Evolutionary conservation across 2,329 filamentous ascomycete genomes (phyloP).

Genomic region (Cladobotryum mycophilum): DNA sequence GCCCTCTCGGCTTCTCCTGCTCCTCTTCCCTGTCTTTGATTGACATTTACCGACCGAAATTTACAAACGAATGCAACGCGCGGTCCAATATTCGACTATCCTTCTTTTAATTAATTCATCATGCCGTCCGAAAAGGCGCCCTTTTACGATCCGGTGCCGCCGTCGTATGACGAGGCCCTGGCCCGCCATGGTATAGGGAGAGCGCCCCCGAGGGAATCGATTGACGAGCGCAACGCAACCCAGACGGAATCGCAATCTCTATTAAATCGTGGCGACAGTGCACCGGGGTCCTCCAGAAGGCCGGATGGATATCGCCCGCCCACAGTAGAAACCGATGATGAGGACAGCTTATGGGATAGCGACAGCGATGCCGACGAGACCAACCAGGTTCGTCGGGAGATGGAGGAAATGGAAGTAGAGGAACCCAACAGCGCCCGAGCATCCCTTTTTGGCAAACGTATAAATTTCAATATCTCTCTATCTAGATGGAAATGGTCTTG

Average conservation of each 20-base stretch:
- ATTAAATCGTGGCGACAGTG: slow-evolving; percentile 46
- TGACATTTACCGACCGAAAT: background rate
- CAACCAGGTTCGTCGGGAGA: slow-evolving; percentile 67
- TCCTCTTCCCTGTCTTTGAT: background rate
- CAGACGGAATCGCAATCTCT: slow-evolving; percentile 75
- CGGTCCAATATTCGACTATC: background rate
- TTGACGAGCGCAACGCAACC: slow-evolving; percentile 56
- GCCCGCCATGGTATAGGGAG: slow-evolving; percentile 29
- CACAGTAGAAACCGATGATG: slow-evolving; percentile 71
- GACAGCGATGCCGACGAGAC: slow-evolving; percentile 47
- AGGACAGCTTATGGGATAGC: slow-evolving; percentile 48
- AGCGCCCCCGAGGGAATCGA: slow-evolving; percentile 25
- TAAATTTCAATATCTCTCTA: slow-evolving; percentile 46
- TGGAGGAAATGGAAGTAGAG: slow-evolving; percentile 84
- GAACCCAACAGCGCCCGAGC: slow-evolving; percentile 50
- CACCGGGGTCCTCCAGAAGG: slow-evolving; percentile 35
- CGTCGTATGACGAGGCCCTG: slow-evolving; percentile 37
- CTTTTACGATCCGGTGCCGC: slow-evolving; percentile 38
- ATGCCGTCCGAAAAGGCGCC: slow-evolving; percentile 33
- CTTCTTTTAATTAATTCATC: slow-evolving; percentile 17
- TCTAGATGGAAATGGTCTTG: slow-evolving; percentile 51
- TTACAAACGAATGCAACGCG: slow-evolving; percentile 5
- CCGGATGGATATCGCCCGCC: slow-evolving; percentile 65
- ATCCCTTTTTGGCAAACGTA: slow-evolving; percentile 49
- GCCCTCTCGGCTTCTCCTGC: slow-evolving; percentile 9